Percentiles rank a stretch among this genome's conserved stretches.
These are phyloP conservation scores for Cutaneotrichosporon sp. DNA, from an alignment of 1,284 basidiomycete genomes.

Conservation along the genomic window DNA sequence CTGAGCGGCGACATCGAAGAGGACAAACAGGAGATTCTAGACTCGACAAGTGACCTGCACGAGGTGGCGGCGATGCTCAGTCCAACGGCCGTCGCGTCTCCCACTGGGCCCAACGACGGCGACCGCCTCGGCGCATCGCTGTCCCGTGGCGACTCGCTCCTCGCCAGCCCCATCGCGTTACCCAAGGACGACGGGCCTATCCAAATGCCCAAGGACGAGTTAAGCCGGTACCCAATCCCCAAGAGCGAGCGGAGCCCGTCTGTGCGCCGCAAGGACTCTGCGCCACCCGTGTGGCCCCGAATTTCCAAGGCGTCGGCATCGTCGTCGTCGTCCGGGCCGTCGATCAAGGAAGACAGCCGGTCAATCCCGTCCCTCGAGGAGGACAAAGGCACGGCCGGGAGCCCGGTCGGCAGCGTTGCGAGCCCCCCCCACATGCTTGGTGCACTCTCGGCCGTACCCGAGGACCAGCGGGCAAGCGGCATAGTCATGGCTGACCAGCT, in stretches of 20 bases:
- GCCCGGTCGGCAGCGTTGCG: not conserved
- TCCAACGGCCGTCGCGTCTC: not conserved
- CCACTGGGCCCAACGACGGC: not conserved
- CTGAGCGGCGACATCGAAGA: not conserved
- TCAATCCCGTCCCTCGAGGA: too few relatives aligned
- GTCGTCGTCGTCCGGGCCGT: too few relatives aligned
- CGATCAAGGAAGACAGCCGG: too few relatives aligned
- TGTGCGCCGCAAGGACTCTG: too few relatives aligned
- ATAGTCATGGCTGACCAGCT: constrained; percentile 46
- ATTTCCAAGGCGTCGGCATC: too few relatives aligned
- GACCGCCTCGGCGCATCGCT: too few relatives aligned
- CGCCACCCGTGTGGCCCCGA: too few relatives aligned
- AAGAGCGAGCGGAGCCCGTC: too few relatives aligned
- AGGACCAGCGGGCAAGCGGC: constrained; percentile 41
- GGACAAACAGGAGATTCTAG: not conserved
- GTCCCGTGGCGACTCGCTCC: not conserved
- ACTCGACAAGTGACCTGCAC: not conserved
- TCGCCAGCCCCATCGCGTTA: constrained; percentile 34
- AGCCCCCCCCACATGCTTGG: not conserved
- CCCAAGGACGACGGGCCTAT: not conserved
- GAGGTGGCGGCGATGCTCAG: constrained; percentile 7
- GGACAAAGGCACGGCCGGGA: too few relatives aligned
- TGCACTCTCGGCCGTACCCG: not conserved
- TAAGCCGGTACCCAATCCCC: too few relatives aligned
- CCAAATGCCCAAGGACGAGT: too few relatives aligned